Percentiles rank a stretch among this genome's conserved stretches.
These are phyloP conservation scores for Hypoxylon lienhwacheense DNA, from an alignment of 495 filamentous ascomycete genomes.

Conservation along the genomic window DNA sequence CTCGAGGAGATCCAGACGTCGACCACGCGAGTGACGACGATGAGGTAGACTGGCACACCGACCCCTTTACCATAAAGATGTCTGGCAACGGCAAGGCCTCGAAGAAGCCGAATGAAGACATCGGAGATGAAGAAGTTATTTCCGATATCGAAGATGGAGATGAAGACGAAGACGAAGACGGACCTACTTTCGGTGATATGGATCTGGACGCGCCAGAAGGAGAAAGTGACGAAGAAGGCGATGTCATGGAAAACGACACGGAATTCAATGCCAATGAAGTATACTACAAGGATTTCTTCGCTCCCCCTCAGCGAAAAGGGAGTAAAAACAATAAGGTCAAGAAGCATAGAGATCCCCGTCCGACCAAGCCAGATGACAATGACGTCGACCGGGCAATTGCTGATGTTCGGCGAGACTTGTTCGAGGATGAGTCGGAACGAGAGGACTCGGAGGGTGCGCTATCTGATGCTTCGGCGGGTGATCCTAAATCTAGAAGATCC, in stretches of 20 bases:
- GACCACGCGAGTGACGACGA: conserved; percentile 71
- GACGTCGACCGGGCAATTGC: conserved; percentile 86
- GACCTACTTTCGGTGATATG: conserved; percentile 74
- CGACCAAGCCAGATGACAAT: conserved; percentile 49
- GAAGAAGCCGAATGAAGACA: conserved; percentile 25
- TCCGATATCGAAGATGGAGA: conserved; percentile 48
- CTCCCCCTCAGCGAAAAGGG: conserved; percentile 73
- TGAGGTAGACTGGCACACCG: conserved; percentile 78
- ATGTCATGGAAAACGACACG: conserved; percentile 49
- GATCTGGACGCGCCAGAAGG: conserved; percentile 61
- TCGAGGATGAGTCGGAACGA: conserved; percentile 73
- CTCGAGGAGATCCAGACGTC: conserved; percentile 61
- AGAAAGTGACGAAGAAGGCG: conserved; percentile 60
- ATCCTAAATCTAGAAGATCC: conserved; percentile 64
- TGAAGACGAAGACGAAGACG: conserved; percentile 66
- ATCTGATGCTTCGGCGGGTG: conserved; percentile 57
- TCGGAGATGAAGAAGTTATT: conserved; percentile 27
- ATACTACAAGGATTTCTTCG: conserved; percentile 88
- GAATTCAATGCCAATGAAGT: conserved; percentile 78
- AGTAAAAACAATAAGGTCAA: conserved; percentile 49
- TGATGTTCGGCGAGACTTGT: conserved; percentile 86
- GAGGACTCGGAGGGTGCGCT: conserved; percentile 58
- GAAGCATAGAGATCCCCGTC: conserved; percentile 40
- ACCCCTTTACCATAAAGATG: conserved; percentile 56
- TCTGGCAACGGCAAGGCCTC: conserved; percentile 10